Evolutionary conservation across 1,284 basidiomycete genomes (phyloP).

Genomic region (Exobasidium rhododendri): DNA sequence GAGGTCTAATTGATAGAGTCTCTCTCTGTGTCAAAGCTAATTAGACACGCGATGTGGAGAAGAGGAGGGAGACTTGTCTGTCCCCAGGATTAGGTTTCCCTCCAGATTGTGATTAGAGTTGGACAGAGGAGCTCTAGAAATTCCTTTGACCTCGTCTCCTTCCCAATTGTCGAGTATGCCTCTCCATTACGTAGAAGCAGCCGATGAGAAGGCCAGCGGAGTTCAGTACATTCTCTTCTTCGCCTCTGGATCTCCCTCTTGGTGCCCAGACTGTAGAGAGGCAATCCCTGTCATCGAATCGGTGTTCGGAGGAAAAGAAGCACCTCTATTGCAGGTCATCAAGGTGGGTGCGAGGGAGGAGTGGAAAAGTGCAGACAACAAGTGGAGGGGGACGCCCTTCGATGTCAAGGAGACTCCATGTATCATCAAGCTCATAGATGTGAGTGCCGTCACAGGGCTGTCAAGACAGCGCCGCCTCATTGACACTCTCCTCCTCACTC

Average conservation of each 20-base stretch:
- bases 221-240: slow-evolving; percentile 34
- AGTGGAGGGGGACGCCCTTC: slow-evolving; percentile 3
- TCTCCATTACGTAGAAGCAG: not conserved
- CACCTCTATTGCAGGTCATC: slow-evolving; percentile 23
- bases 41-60: no score
- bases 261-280: slow-evolving; percentile 42
- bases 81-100: no score
- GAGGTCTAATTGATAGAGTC: no score
- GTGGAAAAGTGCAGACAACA: slow-evolving; percentile 15
- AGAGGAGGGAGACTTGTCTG: no score
- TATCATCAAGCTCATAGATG: slow-evolving; percentile 6
- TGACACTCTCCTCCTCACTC: not conserved
- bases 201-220: not conserved
- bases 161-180: not conserved
- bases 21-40: no score
- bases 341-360: slow-evolving; percentile 29
- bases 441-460: not conserved
- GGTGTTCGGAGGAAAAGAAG: slow-evolving; percentile 21
- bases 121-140: no score
- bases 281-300: slow-evolving; percentile 26
- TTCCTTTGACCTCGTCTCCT: no score
- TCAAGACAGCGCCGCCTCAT: not conserved
- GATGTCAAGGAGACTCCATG: slow-evolving; percentile 4
- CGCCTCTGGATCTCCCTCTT: slow-evolving; percentile 32
- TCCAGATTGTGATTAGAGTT: no score